phyloP scores from a whole-genome alignment of 2,329 filamentous ascomycete genomes.

The Penicillium sp. region DNA sequence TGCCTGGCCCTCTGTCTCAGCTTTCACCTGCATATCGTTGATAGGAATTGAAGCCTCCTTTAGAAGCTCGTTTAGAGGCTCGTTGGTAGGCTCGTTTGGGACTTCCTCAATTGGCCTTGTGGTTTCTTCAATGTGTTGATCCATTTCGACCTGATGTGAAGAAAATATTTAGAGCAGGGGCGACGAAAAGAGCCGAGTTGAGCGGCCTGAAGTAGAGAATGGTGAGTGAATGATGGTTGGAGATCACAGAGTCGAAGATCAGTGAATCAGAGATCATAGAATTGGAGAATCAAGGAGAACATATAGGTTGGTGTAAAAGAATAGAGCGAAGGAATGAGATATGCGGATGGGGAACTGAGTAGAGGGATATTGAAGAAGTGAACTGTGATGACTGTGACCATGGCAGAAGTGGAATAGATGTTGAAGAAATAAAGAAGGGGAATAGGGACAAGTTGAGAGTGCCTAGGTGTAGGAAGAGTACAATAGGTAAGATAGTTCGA shows the following conservation, averaged over 20 bases:
- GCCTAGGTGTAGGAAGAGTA: not conserved
- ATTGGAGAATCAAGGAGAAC: not conserved
- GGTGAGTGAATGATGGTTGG: not conserved
- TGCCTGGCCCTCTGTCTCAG: not conserved
- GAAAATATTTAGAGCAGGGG: too few relatives aligned
- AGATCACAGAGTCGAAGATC: not conserved
- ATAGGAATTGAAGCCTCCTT: not conserved
- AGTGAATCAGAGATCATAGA: not conserved
- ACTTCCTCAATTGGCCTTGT: not conserved
- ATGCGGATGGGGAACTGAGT: not conserved
- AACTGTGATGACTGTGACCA: not conserved
- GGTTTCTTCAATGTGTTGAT: too few relatives aligned
- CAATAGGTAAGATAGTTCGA: not conserved
- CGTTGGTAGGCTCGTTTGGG: too few relatives aligned
- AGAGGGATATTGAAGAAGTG: not conserved
- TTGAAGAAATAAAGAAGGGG: not conserved
- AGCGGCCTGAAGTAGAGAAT: not conserved
- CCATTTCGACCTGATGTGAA: not conserved
- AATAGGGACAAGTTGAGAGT: not conserved
- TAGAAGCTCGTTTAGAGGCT: not conserved
- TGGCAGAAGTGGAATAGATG: too few relatives aligned
- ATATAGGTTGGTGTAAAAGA: not conserved
- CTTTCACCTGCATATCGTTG: not conserved
- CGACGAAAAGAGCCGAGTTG: not conserved
- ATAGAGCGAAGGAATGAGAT: not conserved